phyloP scores from a whole-genome alignment of 768 basidiomycete species.

The Xerocomellus chrysenteron region DNA sequence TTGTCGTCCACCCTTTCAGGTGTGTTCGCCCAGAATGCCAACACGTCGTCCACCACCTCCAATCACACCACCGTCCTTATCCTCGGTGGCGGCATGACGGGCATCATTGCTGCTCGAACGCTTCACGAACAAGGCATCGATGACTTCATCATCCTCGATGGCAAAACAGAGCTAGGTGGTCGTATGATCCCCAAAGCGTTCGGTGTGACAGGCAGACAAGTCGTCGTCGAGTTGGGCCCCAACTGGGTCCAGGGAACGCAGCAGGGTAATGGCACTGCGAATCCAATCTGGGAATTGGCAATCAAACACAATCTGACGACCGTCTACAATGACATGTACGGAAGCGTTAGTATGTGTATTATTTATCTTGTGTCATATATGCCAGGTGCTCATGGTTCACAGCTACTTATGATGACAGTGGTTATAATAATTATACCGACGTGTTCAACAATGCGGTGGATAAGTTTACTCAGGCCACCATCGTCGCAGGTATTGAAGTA shows the following conservation, averaged over 20 bases:
- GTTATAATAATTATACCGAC: slow-evolving; percentile 47
- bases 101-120: slow-evolving; percentile 62
- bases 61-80: slow-evolving; percentile 47
- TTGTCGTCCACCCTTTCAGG: not conserved
- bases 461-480: slow-evolving; percentile 41
- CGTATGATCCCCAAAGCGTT: slow-evolving; percentile 51
- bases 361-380: not conserved
- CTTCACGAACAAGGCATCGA: slow-evolving; percentile 51
- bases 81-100: slow-evolving; percentile 65
- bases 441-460: slow-evolving; percentile 42
- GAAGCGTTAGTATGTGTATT: slow-evolving; percentile 41
- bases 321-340: slow-evolving; percentile 43
- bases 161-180: slow-evolving; percentile 56
- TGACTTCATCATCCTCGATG: slow-evolving; percentile 63
- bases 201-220: slow-evolving; percentile 36
- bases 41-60: not conserved
- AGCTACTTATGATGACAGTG: slow-evolving; percentile 58
- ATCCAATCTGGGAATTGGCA: slow-evolving; percentile 60
- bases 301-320: slow-evolving; percentile 53
- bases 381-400: not conserved
- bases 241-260: slow-evolving; percentile 64
- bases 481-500: slow-evolving; percentile 42
- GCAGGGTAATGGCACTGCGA: slow-evolving; percentile 45
- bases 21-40: slow-evolving; percentile 4
- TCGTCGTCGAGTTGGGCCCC: slow-evolving; percentile 54